Conservation (phyloP, 257 asterid species). For the Nicotiana otophora region DNA sequence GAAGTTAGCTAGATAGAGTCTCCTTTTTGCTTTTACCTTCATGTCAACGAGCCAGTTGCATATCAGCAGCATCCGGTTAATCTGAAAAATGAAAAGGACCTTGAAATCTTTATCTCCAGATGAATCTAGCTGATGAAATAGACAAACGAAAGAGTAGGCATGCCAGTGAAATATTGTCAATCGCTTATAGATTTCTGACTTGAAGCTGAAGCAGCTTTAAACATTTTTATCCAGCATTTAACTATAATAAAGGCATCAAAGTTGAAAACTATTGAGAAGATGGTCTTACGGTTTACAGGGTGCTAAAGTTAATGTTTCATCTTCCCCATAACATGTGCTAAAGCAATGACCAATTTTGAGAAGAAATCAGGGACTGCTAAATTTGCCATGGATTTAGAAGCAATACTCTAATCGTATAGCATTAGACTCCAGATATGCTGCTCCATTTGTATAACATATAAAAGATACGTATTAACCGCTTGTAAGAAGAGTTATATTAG, state of each 20-base stretch:
- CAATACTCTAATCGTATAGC: background rate
- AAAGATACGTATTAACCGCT: background rate
- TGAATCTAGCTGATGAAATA: background rate
- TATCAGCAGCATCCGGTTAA: background rate
- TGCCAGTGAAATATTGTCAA: background rate
- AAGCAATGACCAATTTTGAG: background rate
- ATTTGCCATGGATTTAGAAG: background rate
- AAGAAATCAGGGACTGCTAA: background rate
- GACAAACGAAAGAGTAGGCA: background rate
- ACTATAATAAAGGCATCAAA: background rate
- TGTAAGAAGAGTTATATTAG: background rate
- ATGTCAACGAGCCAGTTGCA: background rate
- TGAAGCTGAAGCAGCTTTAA: background rate
- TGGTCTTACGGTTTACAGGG: background rate
- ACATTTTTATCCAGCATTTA: background rate
- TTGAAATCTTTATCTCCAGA: background rate
- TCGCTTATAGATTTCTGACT: background rate
- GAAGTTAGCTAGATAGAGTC: background rate
- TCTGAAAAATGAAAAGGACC: background rate
- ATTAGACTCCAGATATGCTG: background rate
- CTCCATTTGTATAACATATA: background rate
- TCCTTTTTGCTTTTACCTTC: background rate
- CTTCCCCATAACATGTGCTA: background rate
- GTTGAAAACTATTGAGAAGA: background rate
- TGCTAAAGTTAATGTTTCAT: background rate